Percentiles rank a stretch among this genome's conserved stretches.
Evolutionary conservation across 2,329 filamentous ascomycete species (phyloP).

Genomic region (Nectriaceae sp.): DNA sequence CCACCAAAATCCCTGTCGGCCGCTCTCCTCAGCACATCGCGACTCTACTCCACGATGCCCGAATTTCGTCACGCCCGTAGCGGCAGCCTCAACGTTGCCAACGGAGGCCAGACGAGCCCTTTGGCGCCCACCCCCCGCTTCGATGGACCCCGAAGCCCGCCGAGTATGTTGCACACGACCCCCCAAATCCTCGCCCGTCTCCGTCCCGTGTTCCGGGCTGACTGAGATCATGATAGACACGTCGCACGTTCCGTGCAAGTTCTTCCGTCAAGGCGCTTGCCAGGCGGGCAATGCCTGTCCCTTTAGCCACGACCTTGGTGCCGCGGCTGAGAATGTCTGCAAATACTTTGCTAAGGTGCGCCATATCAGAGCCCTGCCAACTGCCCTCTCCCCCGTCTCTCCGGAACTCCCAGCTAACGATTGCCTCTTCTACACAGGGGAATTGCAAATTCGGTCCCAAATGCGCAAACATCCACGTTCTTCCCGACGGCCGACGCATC

Average conservation of each 20-base stretch:
- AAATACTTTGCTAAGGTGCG: constrained; percentile 97
- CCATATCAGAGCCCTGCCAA: constrained; percentile 17
- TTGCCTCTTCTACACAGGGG: constrained; percentile 57
- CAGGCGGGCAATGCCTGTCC: constrained; percentile 96
- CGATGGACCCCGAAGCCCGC: constrained; percentile 63
- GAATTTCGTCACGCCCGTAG: constrained; percentile 60
- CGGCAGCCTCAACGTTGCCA: constrained; percentile 57
- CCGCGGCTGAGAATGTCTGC: constrained; percentile 84
- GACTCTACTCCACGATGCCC: constrained; percentile 38
- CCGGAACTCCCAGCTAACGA: constrained; percentile 19
- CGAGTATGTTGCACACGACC: constrained; percentile 48
- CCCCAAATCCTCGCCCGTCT: constrained; percentile 12
- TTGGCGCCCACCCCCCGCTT: constrained; percentile 46
- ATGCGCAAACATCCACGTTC: constrained; percentile 93
- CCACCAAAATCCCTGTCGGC: neutral
- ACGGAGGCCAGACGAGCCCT: constrained; percentile 30
- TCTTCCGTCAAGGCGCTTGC: constrained; percentile 94
- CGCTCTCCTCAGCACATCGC: no score
- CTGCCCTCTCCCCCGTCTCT: constrained; percentile 5
- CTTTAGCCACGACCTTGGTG: constrained; percentile 90
- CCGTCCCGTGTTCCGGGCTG: neutral
- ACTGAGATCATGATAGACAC: constrained; percentile 65
- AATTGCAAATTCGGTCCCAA: constrained; percentile 99
- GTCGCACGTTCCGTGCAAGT: constrained; percentile 98
- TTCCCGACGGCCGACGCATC: constrained; percentile 89